A percentile compares a stretch with the other conserved stretches of the same genome.
These are phyloP conservation scores for Sugiyamaella qingdaonensis DNA, from an alignment of 805 yeast genomes.

Conservation along the genomic window DNA sequence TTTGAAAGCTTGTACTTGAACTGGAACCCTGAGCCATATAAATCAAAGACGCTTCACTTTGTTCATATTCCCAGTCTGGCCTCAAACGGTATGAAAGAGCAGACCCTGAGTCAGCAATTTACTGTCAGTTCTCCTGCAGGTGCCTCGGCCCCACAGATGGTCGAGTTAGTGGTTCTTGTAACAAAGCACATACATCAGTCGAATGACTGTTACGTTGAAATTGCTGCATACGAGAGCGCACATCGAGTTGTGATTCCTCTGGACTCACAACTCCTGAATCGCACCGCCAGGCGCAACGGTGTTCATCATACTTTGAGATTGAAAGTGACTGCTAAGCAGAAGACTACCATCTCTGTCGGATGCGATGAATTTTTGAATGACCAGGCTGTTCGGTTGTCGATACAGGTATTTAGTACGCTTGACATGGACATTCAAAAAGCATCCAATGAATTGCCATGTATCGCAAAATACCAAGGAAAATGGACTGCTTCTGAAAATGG, in stretches of 20 bases:
- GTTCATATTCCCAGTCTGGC: not conserved
- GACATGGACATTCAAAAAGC: constrained; percentile 33
- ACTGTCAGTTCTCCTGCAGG: constrained; percentile 32
- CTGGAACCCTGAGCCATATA: constrained; percentile 49
- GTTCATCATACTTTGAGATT: constrained; percentile 31
- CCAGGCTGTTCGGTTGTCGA: not conserved
- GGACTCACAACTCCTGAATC: constrained; percentile 11
- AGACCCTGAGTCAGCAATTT: constrained; percentile 41
- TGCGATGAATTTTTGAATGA: constrained; percentile 5
- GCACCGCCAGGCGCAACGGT: constrained; percentile 30
- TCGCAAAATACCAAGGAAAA: constrained; percentile 31
- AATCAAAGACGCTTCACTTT: not conserved
- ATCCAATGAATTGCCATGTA: constrained; percentile 22
- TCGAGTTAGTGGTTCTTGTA: not conserved
- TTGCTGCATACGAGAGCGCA: constrained; percentile 11
- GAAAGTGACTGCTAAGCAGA: constrained; percentile 20
- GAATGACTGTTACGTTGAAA: constrained; percentile 3
- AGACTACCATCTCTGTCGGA: constrained; percentile 21
- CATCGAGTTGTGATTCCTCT: constrained; percentile 13
- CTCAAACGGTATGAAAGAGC: not conserved
- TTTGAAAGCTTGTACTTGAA: constrained; percentile 58
- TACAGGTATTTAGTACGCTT: not conserved
- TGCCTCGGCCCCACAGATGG: not conserved
- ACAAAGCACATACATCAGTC: not conserved
- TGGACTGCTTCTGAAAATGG: constrained; percentile 50